Conservation (phyloP, 768 basidiomycete genomes). For the Ephemerocybe angulata region DNA sequence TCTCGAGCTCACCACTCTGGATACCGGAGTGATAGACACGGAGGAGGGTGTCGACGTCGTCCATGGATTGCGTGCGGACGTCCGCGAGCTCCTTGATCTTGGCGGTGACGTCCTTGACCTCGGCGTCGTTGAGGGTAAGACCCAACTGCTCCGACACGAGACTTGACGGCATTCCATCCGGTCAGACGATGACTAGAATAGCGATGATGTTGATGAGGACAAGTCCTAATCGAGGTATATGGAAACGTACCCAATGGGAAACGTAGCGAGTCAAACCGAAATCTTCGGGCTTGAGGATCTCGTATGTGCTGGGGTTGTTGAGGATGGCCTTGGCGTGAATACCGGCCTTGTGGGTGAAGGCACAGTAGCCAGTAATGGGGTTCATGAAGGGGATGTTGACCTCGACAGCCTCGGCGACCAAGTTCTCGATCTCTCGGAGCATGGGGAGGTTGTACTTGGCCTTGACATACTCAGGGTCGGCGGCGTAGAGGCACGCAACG, state of each 20-base stretch:
- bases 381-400: slow-evolving; percentile 98
- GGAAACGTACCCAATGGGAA: slow-evolving; percentile 78
- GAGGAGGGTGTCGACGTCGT: slow-evolving; percentile 95
- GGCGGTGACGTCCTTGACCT: slow-evolving; percentile 97
- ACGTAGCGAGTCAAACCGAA: slow-evolving; percentile 98
- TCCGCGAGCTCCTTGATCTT: slow-evolving; percentile 99
- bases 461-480: slow-evolving; percentile 99
- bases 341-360: slow-evolving; percentile 99
- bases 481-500: slow-evolving; percentile 93
- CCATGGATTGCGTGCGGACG: slow-evolving; percentile 97
- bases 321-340: slow-evolving; percentile 99
- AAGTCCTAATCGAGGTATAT: too few species aligned
- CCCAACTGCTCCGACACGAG: slow-evolving; percentile 97
- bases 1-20: slow-evolving; percentile 84
- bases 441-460: slow-evolving; percentile 96
- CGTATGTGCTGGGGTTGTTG: slow-evolving; percentile 96
- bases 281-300: slow-evolving; percentile 98
- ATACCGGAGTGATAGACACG: slow-evolving; percentile 95
- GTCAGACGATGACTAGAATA: slow-evolving; percentile 81
- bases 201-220: not conserved
- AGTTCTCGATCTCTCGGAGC: slow-evolving; percentile 98
- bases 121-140: slow-evolving; percentile 83
- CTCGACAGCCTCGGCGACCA: slow-evolving; percentile 98
- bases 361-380: slow-evolving; percentile 95
- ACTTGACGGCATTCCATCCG: slow-evolving; percentile 99